phyloP scores from a whole-genome alignment of 2,329 filamentous ascomycete species.

The Arthrobotrys sphaeroides region DNA sequence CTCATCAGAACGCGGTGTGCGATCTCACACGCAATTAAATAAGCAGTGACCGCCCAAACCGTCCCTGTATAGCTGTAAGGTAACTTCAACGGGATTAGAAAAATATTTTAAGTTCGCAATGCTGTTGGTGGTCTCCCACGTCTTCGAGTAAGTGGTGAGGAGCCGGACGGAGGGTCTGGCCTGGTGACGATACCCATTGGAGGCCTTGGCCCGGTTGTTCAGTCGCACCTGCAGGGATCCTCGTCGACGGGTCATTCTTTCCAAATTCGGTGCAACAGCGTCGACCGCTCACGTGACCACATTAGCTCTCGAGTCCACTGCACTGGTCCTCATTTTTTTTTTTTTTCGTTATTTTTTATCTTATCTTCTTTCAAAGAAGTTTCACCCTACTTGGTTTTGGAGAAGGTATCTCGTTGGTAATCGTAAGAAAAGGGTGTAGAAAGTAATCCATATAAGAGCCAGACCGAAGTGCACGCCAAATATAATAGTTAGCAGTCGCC shows the following conservation, averaged over 20 bases:
- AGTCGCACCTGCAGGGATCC: slow-evolving; percentile 6
- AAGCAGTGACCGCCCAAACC: too few species aligned
- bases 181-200: background rate
- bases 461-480: too few species aligned
- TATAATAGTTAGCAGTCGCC: too few species aligned
- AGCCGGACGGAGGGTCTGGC: background rate
- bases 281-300: background rate
- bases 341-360: too few species aligned
- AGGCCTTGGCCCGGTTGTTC: background rate
- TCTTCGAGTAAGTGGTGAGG: background rate
- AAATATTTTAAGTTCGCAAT: too few species aligned
- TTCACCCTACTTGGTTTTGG: too few species aligned
- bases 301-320: too few species aligned
- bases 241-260: background rate
- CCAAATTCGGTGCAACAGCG: background rate
- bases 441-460: too few species aligned
- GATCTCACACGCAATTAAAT: background rate
- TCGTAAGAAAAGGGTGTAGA: too few species aligned
- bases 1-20: background rate
- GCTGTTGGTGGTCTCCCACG: background rate
- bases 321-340: too few species aligned
- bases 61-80: background rate
- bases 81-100: background rate
- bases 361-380: too few species aligned
- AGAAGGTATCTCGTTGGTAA: too few species aligned